A percentile compares a stretch with the other conserved stretches of the same genome.
phyloP scores from a whole-genome alignment of 2,329 filamentous ascomycete species.

The Diaporthe amygdali region DNA sequence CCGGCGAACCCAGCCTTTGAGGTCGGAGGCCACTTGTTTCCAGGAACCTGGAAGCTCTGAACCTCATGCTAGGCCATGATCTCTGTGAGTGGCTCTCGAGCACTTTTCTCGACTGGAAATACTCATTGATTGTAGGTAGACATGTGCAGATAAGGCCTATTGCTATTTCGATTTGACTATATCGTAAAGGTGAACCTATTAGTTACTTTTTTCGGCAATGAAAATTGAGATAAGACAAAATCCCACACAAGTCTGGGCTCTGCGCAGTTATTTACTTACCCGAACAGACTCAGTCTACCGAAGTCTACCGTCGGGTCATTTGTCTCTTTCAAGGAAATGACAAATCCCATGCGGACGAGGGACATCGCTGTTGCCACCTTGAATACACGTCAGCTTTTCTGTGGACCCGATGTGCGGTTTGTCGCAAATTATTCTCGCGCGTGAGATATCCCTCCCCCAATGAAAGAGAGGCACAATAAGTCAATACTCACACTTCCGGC shows the following conservation, averaged over 20 bases:
- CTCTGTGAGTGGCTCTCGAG: background rate
- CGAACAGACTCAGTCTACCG: background rate
- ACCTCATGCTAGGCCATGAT: background rate
- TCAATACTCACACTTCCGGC: background rate
- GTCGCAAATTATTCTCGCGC: too few species aligned
- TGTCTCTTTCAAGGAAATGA: background rate
- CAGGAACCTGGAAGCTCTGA: background rate
- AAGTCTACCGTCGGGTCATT: background rate
- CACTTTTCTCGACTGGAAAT: background rate
- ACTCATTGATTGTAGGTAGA: background rate
- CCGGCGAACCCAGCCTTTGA: background rate
- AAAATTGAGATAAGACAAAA: too few species aligned
- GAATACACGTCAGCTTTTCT: background rate
- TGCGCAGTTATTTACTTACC: background rate
- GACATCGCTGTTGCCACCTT: background rate
- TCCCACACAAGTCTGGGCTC: fast-evolving
- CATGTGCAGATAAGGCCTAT: background rate
- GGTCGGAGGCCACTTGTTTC: background rate
- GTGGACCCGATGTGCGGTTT: too few species aligned
- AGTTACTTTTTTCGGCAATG: background rate
- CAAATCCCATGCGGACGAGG: background rate
- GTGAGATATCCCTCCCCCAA: too few species aligned
- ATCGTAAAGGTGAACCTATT: background rate
- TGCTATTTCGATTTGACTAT: background rate
- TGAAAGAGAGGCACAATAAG: too few species aligned